Evolutionary conservation across 176 grass and related monocot genomes (phyloP), one percentile per base, ranked within the genome.

Genomic region (Coix lacrymajobi): DNA sequence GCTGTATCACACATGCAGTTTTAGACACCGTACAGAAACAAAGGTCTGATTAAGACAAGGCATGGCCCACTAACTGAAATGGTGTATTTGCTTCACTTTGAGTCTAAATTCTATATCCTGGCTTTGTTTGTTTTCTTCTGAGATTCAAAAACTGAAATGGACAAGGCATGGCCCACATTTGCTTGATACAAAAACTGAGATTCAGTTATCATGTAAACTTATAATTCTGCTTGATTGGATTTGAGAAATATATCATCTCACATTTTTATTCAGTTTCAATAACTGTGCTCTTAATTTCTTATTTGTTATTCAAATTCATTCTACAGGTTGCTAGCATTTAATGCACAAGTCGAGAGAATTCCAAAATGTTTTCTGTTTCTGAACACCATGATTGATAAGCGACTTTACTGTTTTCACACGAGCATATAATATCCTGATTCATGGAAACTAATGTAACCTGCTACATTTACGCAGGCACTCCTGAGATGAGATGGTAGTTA

Each of bases 361-460:
- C 25, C 24, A 32, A 78, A 73, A 40, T 78, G 11, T 68, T 74
- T 13, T 75, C 17, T 80, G 34, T 65, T 69, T 41, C 25, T 14
- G 16, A 29, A 54, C 24, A 49, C 57, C 11, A 58, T 79, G 46
- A 4, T 83, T 78, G 22, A 79, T 58, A 75, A 31, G 22, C 4
- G 49, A 40, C 26, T 54, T 71, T 30, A 32, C 33, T 72, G 41
- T 78, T 51, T 75, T 84, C 57, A 5, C 40, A 71, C 3, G 6
- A 29, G 16, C 43, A 82, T 57, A 64, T 69, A 80, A 40, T 64
- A 52, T 89, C 68, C 37, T 56, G 14, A 44, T 54, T 64, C 44
- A 37, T 49, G 9, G 60, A 82, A n/a, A 76, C n/a, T 81, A 40
- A n/a, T 58, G 29, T 62, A 75, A 32, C 16, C 20, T 72, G 56